These are phyloP conservation scores for Nitzschia sp. DNA, from an alignment of 108 stramenopile genomes.

Conservation along the genomic window DNA sequence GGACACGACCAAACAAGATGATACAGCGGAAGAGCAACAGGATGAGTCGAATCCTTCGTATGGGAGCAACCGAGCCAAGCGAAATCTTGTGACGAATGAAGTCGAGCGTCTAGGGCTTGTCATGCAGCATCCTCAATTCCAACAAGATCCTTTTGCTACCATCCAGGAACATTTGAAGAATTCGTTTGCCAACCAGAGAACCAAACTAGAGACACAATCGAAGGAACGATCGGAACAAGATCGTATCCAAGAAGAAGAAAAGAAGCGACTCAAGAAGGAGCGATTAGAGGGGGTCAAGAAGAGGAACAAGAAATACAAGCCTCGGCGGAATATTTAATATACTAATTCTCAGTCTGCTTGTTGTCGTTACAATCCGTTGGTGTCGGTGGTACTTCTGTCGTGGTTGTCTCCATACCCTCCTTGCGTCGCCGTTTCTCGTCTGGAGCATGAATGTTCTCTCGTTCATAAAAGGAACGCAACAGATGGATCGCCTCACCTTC, in stretches of 20 bases:
- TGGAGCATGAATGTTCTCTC: slow-evolving; percentile 85
- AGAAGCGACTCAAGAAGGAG: slow-evolving; percentile 36
- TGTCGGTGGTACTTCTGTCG: too few relatives aligned
- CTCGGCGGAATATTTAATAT: slow-evolving; percentile 8
- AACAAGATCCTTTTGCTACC: slow-evolving; percentile 74
- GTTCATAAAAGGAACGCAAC: slow-evolving; percentile 79
- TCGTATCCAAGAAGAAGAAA: slow-evolving; percentile 47
- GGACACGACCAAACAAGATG: slow-evolving; percentile 22
- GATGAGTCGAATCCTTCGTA: neutral
- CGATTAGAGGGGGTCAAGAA: slow-evolving; percentile 24
- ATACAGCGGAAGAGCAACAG: neutral
- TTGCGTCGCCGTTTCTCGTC: slow-evolving; percentile 69
- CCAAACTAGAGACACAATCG: slow-evolving; percentile 41
- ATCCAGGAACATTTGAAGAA: slow-evolving; percentile 77
- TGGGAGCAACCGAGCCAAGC: slow-evolving; percentile 61
- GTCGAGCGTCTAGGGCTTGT: slow-evolving; percentile 68
- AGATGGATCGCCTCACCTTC: slow-evolving; percentile 68
- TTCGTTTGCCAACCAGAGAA: slow-evolving; percentile 51
- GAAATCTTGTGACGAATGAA: slow-evolving; percentile 53
- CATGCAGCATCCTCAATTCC: slow-evolving; percentile 73
- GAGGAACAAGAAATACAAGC: slow-evolving; percentile 42
- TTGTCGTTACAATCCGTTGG: too few relatives aligned
- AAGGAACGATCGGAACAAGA: slow-evolving; percentile 29
- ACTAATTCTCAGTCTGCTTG: neutral
- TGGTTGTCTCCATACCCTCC: slow-evolving; percentile 1